phyloP scores from a whole-genome alignment of 176 grass and related monocot genomes.

The Thinopyrum elongatum region DNA sequence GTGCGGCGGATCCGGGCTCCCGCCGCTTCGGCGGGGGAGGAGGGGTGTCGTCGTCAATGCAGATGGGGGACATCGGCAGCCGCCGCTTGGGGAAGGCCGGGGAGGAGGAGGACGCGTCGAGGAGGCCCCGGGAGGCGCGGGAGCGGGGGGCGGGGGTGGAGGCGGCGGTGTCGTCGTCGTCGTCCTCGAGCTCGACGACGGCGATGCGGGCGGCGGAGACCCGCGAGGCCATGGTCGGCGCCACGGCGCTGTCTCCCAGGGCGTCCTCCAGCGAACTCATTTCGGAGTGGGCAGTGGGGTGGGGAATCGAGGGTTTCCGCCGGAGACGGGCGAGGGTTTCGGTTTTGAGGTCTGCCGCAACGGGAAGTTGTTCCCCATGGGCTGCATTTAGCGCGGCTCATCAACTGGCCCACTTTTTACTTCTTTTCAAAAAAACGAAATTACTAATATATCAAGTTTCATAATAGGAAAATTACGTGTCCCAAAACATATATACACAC shows the following conservation, averaged over 20 bases:
- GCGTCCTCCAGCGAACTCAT: neutral
- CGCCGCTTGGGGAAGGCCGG: constrained; percentile 9
- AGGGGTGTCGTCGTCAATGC: constrained; percentile 56
- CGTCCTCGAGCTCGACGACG: constrained; percentile 29
- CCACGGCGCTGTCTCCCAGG: neutral
- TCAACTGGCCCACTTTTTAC: too few relatives aligned
- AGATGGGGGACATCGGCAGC: constrained; percentile 6
- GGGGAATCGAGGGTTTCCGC: constrained; percentile 1
- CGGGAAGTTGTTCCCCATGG: neutral
- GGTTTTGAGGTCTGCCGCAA: neutral
- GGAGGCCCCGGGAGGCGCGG: neutral
- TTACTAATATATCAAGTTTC: too few relatives aligned
- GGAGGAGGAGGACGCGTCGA: constrained; percentile 15
- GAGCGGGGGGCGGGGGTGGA: neutral
- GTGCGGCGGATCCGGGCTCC: neutral
- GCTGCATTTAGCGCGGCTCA: neutral
- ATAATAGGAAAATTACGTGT: too few relatives aligned
- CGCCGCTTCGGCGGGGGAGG: constrained; percentile 44
- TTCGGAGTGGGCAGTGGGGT: neutral
- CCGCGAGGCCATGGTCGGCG: constrained; percentile 15
- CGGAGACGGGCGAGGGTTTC: neutral
- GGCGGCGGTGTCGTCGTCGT: neutral
- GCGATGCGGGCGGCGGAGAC: constrained; percentile 16
- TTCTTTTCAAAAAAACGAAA: too few relatives aligned
- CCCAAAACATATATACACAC: too few relatives aligned